Base-by-base conservation (phyloP, 2,329 filamentous ascomycete genomes). In the Pestalotiopsis sp. region DNA sequence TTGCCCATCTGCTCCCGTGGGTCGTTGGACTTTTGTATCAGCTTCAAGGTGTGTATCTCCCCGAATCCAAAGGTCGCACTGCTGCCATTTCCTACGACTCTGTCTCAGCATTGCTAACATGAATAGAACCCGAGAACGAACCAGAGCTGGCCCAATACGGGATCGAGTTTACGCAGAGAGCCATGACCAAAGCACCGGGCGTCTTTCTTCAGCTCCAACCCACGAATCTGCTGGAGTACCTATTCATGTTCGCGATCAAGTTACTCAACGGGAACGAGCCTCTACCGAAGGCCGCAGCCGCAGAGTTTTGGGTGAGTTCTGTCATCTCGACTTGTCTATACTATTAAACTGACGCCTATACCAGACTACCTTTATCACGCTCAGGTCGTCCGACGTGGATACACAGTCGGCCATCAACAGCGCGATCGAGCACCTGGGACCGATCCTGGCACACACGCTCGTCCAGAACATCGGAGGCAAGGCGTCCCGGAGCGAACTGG, bases 71-170 rank as follows among this genome's bases (percentile, higher is more conserved):
- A 14, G 38, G 9, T 3, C 30, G 13, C n/a, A 62, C 22, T 30
- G 14, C 26, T 30, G 13, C 20, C 14, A 7, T 11, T 24, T 38
- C 39, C 39, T 30, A 39, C 4, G 26, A 35, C 17, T 7, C 30
- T 5, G 13, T 56, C 7, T n/a, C 17, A n/a, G 17, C 44, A 52
- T 20, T 11, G 17, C 70, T 75, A 56, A 74, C 62, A 26, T n/a
- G 35, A 24, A 13, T 65, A 82, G 85, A 85, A 59, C 88, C 88
- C 62, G 86, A 87, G 10, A 85, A 86, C 59, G 92, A 95, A 68
- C 86, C 89, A 0, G 92, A 94, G 70, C 83, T 95, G 11, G 84
- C 92, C 1, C 90, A 94, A 70, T 89, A 90, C 67, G 89, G 89
- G 63, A 91, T 95, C 62, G 91, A 94, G 66, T 90, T 95, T 68